Evolutionary conservation across 2,329 filamentous ascomycete species (phyloP).

Genomic region (Fusarium humuli): DNA sequence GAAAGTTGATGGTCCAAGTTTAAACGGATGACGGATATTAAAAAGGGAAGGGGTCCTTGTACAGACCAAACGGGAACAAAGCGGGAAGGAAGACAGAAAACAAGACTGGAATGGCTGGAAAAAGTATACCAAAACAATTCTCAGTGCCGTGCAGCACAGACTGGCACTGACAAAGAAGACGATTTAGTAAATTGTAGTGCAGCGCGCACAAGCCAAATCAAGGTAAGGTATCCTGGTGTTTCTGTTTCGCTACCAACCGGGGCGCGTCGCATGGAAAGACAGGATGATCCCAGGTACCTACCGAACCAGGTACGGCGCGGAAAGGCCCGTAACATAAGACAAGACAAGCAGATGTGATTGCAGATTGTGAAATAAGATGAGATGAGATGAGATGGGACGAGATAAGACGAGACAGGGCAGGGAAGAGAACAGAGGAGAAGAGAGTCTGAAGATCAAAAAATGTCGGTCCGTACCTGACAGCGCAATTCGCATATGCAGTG

Average conservation of each 20-base stretch:
- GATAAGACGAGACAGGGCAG: neutral
- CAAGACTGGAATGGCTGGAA: constrained; percentile 16
- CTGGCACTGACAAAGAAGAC: constrained; percentile 34
- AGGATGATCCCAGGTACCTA: constrained; percentile 43
- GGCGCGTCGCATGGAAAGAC: constrained; percentile 35
- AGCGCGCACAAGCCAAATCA: constrained; percentile 34
- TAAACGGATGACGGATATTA: constrained; percentile 17
- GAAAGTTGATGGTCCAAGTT: constrained; percentile 17
- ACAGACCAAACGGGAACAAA: constrained; percentile 25
- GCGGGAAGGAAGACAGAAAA: constrained; percentile 27
- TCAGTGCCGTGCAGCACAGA: constrained; percentile 38
- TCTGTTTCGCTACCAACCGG: constrained; percentile 44
- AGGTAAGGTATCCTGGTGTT: constrained; percentile 44
- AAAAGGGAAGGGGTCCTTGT: constrained; percentile 27
- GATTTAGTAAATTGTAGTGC: constrained; percentile 25
- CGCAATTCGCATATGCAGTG: constrained; percentile 33
- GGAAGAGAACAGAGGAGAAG: neutral
- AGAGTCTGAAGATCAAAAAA: neutral
- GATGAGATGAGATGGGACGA: neutral
- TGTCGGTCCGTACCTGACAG: constrained; percentile 36
- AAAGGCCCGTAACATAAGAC: constrained; percentile 27
- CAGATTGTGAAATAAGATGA: constrained; percentile 12
- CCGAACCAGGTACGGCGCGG: constrained; percentile 36
- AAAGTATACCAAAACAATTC: constrained; percentile 11
- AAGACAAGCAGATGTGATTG: constrained; percentile 1